These are phyloP conservation scores for Leccinum cinnamomeum DNA, from an alignment of 1,284 basidiomycete species.

Conservation along the genomic window DNA sequence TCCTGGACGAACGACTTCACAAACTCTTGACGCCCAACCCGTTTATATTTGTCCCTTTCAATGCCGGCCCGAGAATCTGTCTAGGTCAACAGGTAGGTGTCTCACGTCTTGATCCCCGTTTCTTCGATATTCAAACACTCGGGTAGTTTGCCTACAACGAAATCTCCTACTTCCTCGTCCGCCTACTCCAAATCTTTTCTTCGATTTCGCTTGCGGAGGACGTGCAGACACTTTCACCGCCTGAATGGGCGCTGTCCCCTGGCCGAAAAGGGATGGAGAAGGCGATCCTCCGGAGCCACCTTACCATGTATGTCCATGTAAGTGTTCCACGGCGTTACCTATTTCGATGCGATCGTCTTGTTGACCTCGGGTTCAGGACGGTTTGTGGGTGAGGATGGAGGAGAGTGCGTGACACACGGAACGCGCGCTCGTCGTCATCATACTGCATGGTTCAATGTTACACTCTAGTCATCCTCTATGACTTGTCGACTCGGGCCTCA, in stretches of 20 bases:
- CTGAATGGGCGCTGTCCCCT: slow-evolving; percentile 27
- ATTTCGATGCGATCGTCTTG: not conserved
- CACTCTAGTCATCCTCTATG: not conserved
- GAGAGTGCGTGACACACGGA: slow-evolving; percentile 1
- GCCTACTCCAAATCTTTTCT: slow-evolving; percentile 42
- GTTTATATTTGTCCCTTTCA: slow-evolving; percentile 41
- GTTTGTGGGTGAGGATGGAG: slow-evolving; percentile 22
- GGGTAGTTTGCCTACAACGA: slow-evolving; percentile 45
- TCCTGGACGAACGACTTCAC: slow-evolving; percentile 36
- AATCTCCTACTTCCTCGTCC: slow-evolving; percentile 41
- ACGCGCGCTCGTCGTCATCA: not conserved
- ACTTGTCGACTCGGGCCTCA: not conserved
- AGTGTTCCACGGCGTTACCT: slow-evolving; percentile 4
- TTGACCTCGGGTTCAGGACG: slow-evolving; percentile 10
- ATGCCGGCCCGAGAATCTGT: slow-evolving; percentile 48
- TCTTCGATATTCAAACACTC: not conserved
- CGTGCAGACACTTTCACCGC: slow-evolving; percentile 38
- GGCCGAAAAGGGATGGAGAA: slow-evolving; percentile 33
- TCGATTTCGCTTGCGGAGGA: slow-evolving; percentile 37
- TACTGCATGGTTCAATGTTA: not conserved
- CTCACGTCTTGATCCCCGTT: not conserved
- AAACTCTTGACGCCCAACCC: slow-evolving; percentile 36
- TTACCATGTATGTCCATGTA: slow-evolving; percentile 52
- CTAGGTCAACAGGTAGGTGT: slow-evolving; percentile 44
- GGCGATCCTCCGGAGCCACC: slow-evolving; percentile 39